phyloP scores from a whole-genome alignment of 2,329 filamentous ascomycete genomes.

The Beauveria bassiana region DNA sequence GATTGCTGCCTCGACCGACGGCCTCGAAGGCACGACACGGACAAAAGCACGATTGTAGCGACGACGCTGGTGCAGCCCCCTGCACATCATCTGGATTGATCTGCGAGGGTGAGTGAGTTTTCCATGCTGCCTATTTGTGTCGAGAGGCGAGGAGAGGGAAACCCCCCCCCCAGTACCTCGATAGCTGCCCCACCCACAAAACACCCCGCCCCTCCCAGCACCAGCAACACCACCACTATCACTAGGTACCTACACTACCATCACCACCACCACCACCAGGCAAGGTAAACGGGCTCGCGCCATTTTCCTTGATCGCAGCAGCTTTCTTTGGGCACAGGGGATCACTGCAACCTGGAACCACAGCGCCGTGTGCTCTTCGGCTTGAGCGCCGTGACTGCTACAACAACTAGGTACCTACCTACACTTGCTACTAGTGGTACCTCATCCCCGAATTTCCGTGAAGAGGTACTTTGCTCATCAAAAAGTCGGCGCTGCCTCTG shows the following conservation, averaged over 20 bases:
- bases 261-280: not conserved
- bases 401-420: too few relatives aligned
- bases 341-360: not conserved
- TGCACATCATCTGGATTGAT: slow-evolving; percentile 6
- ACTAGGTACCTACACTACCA: too few relatives aligned
- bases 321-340: too few relatives aligned
- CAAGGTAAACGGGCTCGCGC: too few relatives aligned
- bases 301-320: too few relatives aligned
- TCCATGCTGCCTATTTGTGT: not conserved
- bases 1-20: not conserved
- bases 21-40: not conserved
- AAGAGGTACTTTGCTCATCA: too few relatives aligned
- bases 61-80: slow-evolving; percentile 1
- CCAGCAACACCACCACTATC: too few relatives aligned
- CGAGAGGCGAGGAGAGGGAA: too few relatives aligned
- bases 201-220: too few relatives aligned
- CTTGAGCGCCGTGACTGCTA: not conserved
- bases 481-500: not conserved
- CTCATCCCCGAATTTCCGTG: not conserved
- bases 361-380: not conserved
- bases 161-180: not conserved
- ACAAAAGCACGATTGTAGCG: not conserved
- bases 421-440: not conserved
- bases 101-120: not conserved
- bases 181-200: too few relatives aligned